phyloP scores from a whole-genome alignment of 2,329 filamentous ascomycete species.

The Aureobasidium namibiae region DNA sequence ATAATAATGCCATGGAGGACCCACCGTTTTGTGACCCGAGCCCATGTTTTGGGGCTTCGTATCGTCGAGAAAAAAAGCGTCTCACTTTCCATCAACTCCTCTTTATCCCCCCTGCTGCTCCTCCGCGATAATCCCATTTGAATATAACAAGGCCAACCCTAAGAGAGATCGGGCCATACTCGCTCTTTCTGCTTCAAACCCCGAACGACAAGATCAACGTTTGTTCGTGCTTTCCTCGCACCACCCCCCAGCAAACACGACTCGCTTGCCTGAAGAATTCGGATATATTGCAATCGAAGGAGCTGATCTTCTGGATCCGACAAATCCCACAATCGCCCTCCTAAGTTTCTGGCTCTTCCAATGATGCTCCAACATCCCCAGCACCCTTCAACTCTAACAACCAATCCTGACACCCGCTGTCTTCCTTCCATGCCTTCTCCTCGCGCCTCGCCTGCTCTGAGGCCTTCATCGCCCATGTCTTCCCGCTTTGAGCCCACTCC shows the following conservation, averaged over 20 bases:
- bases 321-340: background rate
- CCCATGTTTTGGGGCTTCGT: background rate
- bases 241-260: background rate
- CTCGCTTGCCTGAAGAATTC: background rate
- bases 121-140: background rate
- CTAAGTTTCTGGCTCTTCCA: background rate
- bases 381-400: background rate
- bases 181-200: background rate
- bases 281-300: background rate
- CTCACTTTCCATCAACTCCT: conserved; percentile 6
- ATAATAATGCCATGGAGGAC: conserved; percentile 9
- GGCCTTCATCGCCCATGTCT: conserved; percentile 27
- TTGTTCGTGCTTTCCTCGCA: conserved; percentile 5
- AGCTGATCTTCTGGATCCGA: background rate
- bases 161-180: background rate
- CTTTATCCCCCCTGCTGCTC: background rate
- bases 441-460: conserved; percentile 24
- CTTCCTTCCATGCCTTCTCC: conserved; percentile 26
- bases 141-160: background rate
- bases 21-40: background rate
- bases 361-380: conserved; percentile 11
- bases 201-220: conserved; percentile 1
- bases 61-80: conserved; percentile 6
- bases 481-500: conserved; percentile 21
- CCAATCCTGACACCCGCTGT: background rate